Evolutionary conservation across 129 eudicot species (phyloP).

Genomic region (Artemisia argyi): DNA sequence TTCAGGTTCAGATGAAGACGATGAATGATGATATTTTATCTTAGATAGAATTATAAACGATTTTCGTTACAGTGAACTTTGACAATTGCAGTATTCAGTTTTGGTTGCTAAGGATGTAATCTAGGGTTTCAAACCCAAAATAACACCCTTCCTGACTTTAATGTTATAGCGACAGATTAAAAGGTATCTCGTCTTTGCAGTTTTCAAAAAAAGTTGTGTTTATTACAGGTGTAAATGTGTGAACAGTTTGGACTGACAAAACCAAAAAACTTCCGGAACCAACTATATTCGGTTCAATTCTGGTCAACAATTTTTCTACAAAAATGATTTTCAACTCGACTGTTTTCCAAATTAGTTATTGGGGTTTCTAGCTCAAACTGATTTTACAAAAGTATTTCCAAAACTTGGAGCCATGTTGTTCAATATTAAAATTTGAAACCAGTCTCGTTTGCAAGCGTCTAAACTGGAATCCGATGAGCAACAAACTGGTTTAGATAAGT

Average conservation of each 20-base stretch:
- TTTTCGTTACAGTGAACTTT: slow-evolving; percentile 16
- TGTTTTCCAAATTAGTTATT: not conserved
- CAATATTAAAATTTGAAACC: not conserved
- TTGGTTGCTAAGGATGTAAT: slow-evolving; percentile 28
- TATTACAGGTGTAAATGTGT: not conserved
- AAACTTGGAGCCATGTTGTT: not conserved
- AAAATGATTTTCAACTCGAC: not conserved
- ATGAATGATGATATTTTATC: slow-evolving; percentile 4
- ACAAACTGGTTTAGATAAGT: no score
- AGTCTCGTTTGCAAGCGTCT: no score
- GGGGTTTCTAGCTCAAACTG: not conserved
- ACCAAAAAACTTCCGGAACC: not conserved
- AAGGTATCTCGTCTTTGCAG: not conserved
- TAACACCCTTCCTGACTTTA: slow-evolving; percentile 8
- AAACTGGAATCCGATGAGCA: no score
- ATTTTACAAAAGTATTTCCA: not conserved
- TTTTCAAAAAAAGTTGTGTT: not conserved
- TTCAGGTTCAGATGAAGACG: slow-evolving; percentile 61
- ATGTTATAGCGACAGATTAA: not conserved
- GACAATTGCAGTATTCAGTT: slow-evolving; percentile 13
- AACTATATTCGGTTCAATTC: not conserved
- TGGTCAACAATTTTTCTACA: not conserved
- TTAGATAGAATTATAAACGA: slow-evolving; percentile 21
- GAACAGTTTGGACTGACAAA: not conserved
- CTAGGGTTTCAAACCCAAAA: slow-evolving; percentile 35